phyloP scores from a whole-genome alignment of 78 protist genomes.

The Dictyostelium intermedium region DNA sequence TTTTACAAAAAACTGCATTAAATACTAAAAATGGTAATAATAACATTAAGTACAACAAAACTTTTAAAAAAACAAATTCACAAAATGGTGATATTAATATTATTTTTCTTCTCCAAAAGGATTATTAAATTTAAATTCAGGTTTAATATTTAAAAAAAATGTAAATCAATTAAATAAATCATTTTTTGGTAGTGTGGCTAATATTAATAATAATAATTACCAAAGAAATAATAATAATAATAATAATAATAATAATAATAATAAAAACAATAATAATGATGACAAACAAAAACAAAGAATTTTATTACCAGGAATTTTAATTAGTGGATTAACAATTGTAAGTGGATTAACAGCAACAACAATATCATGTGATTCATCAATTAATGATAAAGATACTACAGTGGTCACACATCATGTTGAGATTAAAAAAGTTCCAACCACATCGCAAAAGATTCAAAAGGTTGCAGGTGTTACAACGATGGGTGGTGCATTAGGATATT shows the following conservation, averaged over 20 bases:
- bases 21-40: not conserved
- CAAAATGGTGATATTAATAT: not conserved
- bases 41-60: no score
- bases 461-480: conserved; percentile 33
- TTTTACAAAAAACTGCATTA: not conserved
- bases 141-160: not conserved
- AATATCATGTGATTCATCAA: conserved; percentile 3
- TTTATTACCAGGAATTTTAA: not conserved
- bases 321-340: not conserved
- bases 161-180: not conserved
- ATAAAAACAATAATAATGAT: not conserved
- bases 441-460: not conserved
- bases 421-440: not conserved
- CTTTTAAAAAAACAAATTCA: no score
- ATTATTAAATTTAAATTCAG: not conserved
- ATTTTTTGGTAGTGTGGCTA: not conserved
- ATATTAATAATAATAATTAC: not conserved
- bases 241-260: not conserved
- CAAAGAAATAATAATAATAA: not conserved
- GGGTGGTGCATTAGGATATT: conserved; percentile 51
- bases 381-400: not conserved
- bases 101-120: not conserved
- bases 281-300: not conserved
- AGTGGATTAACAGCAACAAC: not conserved
- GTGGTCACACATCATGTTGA: not conserved